A percentile compares a stretch with the other conserved stretches of the same genome.
These are phyloP conservation scores for Voacanga thouarsii DNA, from an alignment of 257 asterid species.

Conservation along the genomic window DNA sequence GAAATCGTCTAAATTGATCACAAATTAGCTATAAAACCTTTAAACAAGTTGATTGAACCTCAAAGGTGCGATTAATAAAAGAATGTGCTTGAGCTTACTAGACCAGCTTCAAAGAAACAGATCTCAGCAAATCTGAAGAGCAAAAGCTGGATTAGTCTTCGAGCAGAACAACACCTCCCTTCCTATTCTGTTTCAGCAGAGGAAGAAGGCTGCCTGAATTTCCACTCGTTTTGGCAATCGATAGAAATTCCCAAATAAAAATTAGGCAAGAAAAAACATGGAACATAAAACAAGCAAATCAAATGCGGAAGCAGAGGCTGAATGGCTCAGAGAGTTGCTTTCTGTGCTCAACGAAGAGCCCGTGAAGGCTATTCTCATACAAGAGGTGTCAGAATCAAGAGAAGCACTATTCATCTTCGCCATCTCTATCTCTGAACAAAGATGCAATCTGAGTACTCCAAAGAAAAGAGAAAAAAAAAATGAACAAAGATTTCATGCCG, in stretches of 20 bases:
- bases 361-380: conserved; percentile 63
- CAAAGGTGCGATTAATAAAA: not conserved
- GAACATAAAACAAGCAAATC: not conserved
- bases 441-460: too few relatives aligned
- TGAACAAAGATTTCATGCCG: too few relatives aligned
- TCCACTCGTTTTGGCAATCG: conserved; percentile 33
- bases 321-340: conserved; percentile 70
- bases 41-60: too few relatives aligned
- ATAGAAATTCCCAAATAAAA: too few relatives aligned
- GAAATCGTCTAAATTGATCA: too few relatives aligned
- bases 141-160: conserved; percentile 36
- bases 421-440: not conserved
- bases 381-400: conserved; percentile 87
- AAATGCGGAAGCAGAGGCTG: not conserved
- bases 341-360: conserved; percentile 70
- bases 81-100: conserved; percentile 61
- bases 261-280: not conserved
- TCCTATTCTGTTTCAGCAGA: conserved; percentile 17
- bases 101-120: conserved; percentile 56
- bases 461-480: too few relatives aligned
- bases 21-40: too few relatives aligned
- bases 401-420: conserved; percentile 61
- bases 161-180: conserved; percentile 74
- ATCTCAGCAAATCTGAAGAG: conserved; percentile 84
- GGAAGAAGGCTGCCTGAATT: conserved; percentile 70